Evolutionary conservation across 1,139 yeast genomes (phyloP).

Genomic region (Debaryomyces coudertii): DNA sequence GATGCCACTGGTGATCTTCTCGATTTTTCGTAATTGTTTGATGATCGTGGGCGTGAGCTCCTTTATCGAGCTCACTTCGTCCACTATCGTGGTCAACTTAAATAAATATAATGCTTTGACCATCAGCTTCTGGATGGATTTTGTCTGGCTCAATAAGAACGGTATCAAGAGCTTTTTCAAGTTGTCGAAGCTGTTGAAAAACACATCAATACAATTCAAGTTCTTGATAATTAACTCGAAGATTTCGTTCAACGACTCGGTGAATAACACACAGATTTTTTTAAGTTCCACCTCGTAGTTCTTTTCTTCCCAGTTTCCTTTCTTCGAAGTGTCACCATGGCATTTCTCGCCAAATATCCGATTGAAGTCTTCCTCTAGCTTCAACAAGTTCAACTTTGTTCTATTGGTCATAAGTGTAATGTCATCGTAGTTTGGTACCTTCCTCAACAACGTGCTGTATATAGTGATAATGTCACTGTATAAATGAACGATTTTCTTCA

Average conservation of each 20-base stretch:
- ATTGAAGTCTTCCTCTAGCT: constrained; percentile 39
- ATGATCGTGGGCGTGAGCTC: constrained; percentile 27
- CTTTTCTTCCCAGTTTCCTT: constrained; percentile 33
- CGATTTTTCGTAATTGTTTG: constrained; percentile 38
- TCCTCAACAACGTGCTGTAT: constrained; percentile 42
- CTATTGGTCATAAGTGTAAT: constrained; percentile 37
- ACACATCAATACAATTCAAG: constrained; percentile 36
- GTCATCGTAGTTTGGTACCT: constrained; percentile 49
- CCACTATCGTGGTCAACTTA: constrained; percentile 33
- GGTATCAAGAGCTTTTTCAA: constrained; percentile 44
- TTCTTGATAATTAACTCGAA: constrained; percentile 29
- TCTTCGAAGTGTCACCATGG: constrained; percentile 12
- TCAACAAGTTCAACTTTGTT: constrained; percentile 27
- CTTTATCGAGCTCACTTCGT: constrained; percentile 24
- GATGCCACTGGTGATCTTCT: constrained; percentile 42
- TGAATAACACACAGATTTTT: constrained; percentile 23
- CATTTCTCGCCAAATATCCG: constrained; percentile 28
- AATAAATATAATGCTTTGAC: constrained; percentile 29
- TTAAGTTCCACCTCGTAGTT: constrained; percentile 31
- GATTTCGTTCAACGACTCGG: constrained; percentile 25
- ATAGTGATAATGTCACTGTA: constrained; percentile 45
- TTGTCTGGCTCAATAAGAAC: constrained; percentile 35
- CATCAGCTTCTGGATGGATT: constrained; percentile 29
- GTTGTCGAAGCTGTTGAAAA: constrained; percentile 42
- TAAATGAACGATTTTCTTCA: constrained; percentile 40